These are phyloP conservation scores for Fusarium sp. DNA, from an alignment of 2,329 filamentous ascomycete genomes.

Conservation along the genomic window DNA sequence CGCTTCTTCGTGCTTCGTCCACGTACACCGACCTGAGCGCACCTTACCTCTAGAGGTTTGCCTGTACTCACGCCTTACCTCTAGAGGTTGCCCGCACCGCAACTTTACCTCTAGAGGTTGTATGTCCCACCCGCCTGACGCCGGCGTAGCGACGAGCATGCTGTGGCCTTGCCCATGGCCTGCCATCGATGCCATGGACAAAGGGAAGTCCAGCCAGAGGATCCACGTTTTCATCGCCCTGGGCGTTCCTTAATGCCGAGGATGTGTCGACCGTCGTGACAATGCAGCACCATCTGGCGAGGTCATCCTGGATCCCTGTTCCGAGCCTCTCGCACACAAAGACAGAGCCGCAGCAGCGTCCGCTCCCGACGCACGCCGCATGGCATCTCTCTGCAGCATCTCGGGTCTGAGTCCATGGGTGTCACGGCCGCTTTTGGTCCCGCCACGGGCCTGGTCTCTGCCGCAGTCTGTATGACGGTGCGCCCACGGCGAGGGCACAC, in stretches of 20 bases:
- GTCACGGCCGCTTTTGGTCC: constrained; percentile 18
- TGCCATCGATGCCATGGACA: constrained; percentile 46
- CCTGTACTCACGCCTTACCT: constrained; percentile 42
- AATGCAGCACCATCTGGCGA: constrained; percentile 24
- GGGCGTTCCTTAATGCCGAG: constrained; percentile 49
- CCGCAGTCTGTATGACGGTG: not conserved
- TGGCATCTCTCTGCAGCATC: constrained; percentile 33
- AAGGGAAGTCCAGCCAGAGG: constrained; percentile 49
- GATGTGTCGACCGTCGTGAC: constrained; percentile 38
- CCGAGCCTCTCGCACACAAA: constrained; percentile 39
- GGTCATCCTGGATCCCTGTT: constrained; percentile 41
- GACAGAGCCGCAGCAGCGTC: constrained; percentile 47
- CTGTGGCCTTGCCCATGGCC: constrained; percentile 42
- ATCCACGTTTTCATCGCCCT: constrained; percentile 48
- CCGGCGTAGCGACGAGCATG: constrained; percentile 43
- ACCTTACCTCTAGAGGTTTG: constrained; percentile 48
- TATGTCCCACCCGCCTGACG: constrained; percentile 48
- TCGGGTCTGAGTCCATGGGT: constrained; percentile 33
- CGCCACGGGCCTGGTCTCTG: constrained; percentile 1
- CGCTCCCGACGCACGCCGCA: constrained; percentile 33
- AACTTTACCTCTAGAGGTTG: constrained; percentile 49
- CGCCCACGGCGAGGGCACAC: constrained; percentile 14
- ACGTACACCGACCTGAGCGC: constrained; percentile 47
- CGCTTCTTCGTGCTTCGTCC: constrained; percentile 44
- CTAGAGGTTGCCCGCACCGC: constrained; percentile 48